Percentiles rank a stretch among this genome's conserved stretches.
Conservation (phyloP, 306 rosid species). For the Ormosia emarginata region DNA sequence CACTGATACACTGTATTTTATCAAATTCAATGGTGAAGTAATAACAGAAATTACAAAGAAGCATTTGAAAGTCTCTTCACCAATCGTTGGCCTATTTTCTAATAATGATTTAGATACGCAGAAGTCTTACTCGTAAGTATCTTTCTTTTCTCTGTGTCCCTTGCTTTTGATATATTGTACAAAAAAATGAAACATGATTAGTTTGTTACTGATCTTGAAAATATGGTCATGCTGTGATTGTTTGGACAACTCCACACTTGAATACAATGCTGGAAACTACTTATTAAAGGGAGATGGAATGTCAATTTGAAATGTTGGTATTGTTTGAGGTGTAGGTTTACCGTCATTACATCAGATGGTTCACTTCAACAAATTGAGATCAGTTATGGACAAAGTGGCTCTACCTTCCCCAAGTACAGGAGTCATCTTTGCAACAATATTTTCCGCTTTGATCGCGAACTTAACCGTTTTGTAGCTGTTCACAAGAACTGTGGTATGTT, state of each 20-base stretch:
- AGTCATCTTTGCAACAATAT: slow-evolving; percentile 43
- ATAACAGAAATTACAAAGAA: slow-evolving; percentile 58
- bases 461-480: slow-evolving; percentile 61
- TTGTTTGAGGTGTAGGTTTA: slow-evolving; percentile 75
- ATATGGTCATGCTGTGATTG: slow-evolving; percentile 8
- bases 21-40: slow-evolving; percentile 75
- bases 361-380: slow-evolving; percentile 74
- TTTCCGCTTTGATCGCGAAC: slow-evolving; percentile 62
- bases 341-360: slow-evolving; percentile 70
- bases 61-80: slow-evolving; percentile 59
- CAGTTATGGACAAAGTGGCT: slow-evolving; percentile 54
- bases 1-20: slow-evolving; percentile 63
- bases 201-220: slow-evolving; percentile 16
- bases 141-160: not conserved
- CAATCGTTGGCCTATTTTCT: slow-evolving; percentile 58
- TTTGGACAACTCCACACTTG: slow-evolving; percentile 7
- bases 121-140: slow-evolving; percentile 62
- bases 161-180: not conserved
- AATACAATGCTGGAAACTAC: slow-evolving; percentile 10
- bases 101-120: slow-evolving; percentile 38
- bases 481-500: slow-evolving; percentile 49
- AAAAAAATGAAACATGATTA: not conserved
- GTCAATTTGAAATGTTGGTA: slow-evolving; percentile 26
- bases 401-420: slow-evolving; percentile 44
- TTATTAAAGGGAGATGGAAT: slow-evolving; percentile 1